Conservation (phyloP, 495 filamentous ascomycete species). For the Pyronema domesticum region DNA sequence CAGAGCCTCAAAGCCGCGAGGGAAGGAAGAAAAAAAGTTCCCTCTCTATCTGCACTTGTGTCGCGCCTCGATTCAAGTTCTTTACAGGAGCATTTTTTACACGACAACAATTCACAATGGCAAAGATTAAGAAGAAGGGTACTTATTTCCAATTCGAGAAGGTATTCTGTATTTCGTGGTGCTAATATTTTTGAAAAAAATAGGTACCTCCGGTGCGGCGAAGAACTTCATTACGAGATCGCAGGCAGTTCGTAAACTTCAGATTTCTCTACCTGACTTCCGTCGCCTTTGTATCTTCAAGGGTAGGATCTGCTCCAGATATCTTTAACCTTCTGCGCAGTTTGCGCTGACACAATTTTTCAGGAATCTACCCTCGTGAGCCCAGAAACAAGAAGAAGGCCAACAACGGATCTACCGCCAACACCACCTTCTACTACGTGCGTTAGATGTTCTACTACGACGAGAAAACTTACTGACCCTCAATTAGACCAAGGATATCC, state of each 20-base stretch:
- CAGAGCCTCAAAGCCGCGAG: too few species aligned
- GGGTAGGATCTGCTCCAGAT: slow-evolving; percentile 29
- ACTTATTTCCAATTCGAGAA: slow-evolving; percentile 6
- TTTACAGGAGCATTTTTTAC: not conserved
- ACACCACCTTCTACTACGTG: slow-evolving; percentile 97
- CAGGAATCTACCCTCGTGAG: slow-evolving; percentile 89
- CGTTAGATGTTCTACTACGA: slow-evolving; percentile 83
- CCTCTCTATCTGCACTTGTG: not conserved
- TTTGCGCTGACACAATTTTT: not conserved
- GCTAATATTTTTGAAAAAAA: slow-evolving; percentile 2
- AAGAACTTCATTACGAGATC: slow-evolving; percentile 98
- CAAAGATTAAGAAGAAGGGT: slow-evolving; percentile 86
- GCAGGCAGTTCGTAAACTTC: slow-evolving; percentile 89
- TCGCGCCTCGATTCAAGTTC: not conserved
- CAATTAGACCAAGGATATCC: slow-evolving; percentile 67
- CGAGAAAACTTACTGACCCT: slow-evolving; percentile 71
- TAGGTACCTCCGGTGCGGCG: slow-evolving; percentile 74
- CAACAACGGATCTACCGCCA: slow-evolving; percentile 69
- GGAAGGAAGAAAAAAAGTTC: too few species aligned
- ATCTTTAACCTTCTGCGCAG: not conserved
- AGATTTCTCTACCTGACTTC: slow-evolving; percentile 92
- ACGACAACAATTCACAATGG: slow-evolving; percentile 36
- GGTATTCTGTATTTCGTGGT: not conserved
- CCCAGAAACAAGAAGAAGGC: slow-evolving; percentile 92
- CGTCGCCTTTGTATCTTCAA: slow-evolving; percentile 97